A percentile compares a stretch with the other conserved stretches of the same genome.
Conservation (phyloP, 2,329 filamentous ascomycete species). For the Xylariomycetidae sp. region DNA sequence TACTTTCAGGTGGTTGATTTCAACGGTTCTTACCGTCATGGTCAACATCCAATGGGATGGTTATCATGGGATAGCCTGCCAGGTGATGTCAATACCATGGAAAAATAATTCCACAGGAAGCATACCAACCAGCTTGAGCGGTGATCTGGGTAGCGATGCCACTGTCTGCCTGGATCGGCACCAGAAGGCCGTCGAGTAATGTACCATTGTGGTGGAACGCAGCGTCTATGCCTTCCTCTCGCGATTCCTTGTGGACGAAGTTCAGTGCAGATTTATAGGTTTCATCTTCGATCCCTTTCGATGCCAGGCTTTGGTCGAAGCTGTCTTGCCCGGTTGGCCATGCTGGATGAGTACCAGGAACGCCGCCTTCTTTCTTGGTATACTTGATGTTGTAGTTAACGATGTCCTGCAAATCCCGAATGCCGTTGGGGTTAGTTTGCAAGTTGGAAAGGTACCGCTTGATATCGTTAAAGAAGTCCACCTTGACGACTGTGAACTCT, state of each 20-base stretch:
- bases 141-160: constrained; percentile 64
- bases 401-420: constrained; percentile 58
- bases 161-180: constrained; percentile 54
- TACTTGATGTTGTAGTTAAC: constrained; percentile 59
- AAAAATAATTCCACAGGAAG: constrained; percentile 44
- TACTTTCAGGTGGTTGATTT: too few species aligned
- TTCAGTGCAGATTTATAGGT: constrained; percentile 61
- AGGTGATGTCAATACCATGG: constrained; percentile 49
- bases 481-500: constrained; percentile 67
- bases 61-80: constrained; percentile 14
- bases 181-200: constrained; percentile 56
- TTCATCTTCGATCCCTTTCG: constrained; percentile 54
- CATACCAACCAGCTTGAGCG: constrained; percentile 55
- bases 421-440: constrained; percentile 45
- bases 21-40: constrained; percentile 6
- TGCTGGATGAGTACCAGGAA: constrained; percentile 54
- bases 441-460: constrained; percentile 57
- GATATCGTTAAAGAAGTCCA: constrained; percentile 61
- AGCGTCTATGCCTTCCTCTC: constrained; percentile 60
- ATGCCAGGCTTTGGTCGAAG: constrained; percentile 57
- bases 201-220: constrained; percentile 46
- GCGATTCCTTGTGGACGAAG: constrained; percentile 53
- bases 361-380: constrained; percentile 60
- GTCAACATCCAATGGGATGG: constrained; percentile 8
- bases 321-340: constrained; percentile 67